phyloP scores from a whole-genome alignment of 805 yeast genomes.

The Kodamaea kakaduensis region DNA sequence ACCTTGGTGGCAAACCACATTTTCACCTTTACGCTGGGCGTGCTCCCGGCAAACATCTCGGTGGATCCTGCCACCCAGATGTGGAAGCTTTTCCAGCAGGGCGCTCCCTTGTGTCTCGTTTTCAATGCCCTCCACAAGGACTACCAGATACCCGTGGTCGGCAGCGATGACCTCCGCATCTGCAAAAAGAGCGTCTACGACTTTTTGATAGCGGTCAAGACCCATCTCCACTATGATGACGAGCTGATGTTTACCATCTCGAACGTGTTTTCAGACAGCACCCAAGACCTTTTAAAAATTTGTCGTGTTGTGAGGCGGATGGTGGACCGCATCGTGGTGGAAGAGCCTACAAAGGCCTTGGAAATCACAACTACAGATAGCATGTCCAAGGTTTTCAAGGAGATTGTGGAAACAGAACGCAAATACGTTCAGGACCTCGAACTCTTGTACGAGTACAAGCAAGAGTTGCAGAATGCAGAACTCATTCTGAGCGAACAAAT shows the following conservation, averaged over 20 bases:
- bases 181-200: slow-evolving; percentile 89
- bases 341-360: slow-evolving; percentile 6
- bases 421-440: slow-evolving; percentile 91
- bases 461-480: slow-evolving; percentile 62
- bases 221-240: slow-evolving; percentile 68
- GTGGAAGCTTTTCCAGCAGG: slow-evolving; percentile 86
- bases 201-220: slow-evolving; percentile 81
- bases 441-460: slow-evolving; percentile 60
- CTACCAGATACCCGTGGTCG: slow-evolving; percentile 56
- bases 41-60: slow-evolving; percentile 64
- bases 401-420: slow-evolving; percentile 84
- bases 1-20: slow-evolving; percentile 31
- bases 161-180: slow-evolving; percentile 75
- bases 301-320: slow-evolving; percentile 67
- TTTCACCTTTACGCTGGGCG: slow-evolving; percentile 70
- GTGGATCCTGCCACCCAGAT: slow-evolving; percentile 92
- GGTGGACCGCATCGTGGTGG: slow-evolving; percentile 16
- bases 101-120: slow-evolving; percentile 83
- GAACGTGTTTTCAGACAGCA: slow-evolving; percentile 78
- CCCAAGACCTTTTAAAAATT: slow-evolving; percentile 73
- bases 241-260: slow-evolving; percentile 86
- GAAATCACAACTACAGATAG: slow-evolving; percentile 43
- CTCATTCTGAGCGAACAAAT: slow-evolving; percentile 73
- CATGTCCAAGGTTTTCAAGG: slow-evolving; percentile 75
- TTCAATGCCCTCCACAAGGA: slow-evolving; percentile 62